phyloP scores from a whole-genome alignment of 148 eudicot genomes.

The Dysphania ambrosioides region DNA sequence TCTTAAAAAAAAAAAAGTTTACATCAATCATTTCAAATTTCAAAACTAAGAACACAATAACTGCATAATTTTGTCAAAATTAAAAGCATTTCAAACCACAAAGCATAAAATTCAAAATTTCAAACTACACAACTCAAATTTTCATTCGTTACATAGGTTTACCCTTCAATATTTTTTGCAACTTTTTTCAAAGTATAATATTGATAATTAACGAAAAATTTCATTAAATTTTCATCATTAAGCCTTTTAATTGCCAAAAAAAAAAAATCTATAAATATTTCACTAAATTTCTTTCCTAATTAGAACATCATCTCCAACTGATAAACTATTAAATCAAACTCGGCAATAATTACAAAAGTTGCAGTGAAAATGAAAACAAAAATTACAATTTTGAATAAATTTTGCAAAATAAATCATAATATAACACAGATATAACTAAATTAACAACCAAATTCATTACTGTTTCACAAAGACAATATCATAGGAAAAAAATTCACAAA shows the following conservation, averaged over 20 bases:
- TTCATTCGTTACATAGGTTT: background rate
- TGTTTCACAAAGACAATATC: background rate
- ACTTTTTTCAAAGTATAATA: no score
- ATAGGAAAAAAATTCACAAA: background rate
- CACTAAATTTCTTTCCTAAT: background rate
- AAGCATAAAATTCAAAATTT: background rate
- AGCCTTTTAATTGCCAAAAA: background rate
- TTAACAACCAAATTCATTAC: background rate
- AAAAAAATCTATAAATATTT: background rate
- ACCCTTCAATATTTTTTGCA: no score
- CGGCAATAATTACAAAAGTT: background rate
- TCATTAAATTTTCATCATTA: no score
- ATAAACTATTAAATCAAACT: background rate
- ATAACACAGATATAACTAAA: constrained; percentile 10
- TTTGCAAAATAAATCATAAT: background rate
- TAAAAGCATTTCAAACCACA: background rate
- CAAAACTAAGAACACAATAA: no score
- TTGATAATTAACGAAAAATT: no score
- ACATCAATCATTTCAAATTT: no score
- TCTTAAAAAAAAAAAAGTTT: no score
- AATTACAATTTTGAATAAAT: background rate
- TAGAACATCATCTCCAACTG: background rate
- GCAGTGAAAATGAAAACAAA: background rate
- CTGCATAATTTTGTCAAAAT: background rate
- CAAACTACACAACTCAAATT: background rate